These are phyloP conservation scores for Saccharomycopsis oosterbeekiorum DNA, from an alignment of 805 yeast species.

Conservation along the genomic window DNA sequence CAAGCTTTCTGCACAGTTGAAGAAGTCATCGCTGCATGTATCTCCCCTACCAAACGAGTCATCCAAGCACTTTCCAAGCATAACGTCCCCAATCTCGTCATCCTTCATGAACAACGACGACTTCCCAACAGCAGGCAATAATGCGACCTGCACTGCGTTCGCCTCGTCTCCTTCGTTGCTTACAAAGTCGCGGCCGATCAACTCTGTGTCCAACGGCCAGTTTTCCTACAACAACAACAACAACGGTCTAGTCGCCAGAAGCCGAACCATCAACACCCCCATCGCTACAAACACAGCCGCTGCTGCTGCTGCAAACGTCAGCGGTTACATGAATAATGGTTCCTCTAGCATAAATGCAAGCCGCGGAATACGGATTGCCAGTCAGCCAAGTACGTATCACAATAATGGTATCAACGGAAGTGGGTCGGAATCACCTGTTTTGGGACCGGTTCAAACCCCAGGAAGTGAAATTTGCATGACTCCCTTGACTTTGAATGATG, in stretches of 20 bases:
- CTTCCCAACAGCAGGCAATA: background rate
- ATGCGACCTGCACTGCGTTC: background rate
- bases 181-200: background rate
- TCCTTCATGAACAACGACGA: background rate
- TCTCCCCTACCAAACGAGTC: background rate
- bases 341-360: background rate
- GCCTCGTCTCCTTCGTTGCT: background rate
- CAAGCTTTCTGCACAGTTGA: conserved; percentile 15
- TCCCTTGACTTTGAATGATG: conserved; percentile 11
- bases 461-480: conserved; percentile 19
- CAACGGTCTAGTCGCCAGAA: background rate
- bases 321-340: background rate
- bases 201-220: background rate
- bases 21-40: background rate
- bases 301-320: too few species aligned
- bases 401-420: background rate
- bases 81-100: background rate
- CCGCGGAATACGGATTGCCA: background rate
- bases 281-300: background rate
- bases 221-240: background rate
- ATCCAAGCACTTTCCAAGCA: background rate
- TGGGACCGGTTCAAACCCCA: conserved; percentile 19
- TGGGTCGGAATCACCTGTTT: conserved; percentile 11
- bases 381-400: background rate
- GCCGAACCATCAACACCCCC: background rate